Evolutionary conservation across 1,284 basidiomycete genomes (phyloP), one percentile per base, ranked within the genome.

Genomic region (Ceratobasidium sp.): DNA sequence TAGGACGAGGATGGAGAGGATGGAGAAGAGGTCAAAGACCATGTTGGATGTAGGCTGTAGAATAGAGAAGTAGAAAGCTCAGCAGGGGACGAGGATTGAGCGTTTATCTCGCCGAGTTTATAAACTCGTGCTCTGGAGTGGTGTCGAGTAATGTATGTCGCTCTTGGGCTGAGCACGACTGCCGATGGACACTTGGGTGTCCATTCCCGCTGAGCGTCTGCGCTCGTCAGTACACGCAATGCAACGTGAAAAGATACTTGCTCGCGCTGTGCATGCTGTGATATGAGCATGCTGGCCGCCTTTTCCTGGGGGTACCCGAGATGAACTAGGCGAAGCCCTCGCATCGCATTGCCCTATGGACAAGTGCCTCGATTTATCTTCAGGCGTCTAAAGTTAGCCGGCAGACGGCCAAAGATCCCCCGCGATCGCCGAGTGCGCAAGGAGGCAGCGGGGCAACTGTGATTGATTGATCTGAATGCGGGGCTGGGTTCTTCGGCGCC

Each of bases 1-100:
- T 39, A 64, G 13, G n/a, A 46, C 64, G 11, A 41, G 0, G 34
- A 37, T 14, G 29, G 64, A 66, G 27, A 66, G 1, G 24, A 66
- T 11, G 6, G 34, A 54, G 27, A 24, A n/a, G 29, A 54, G 11
- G 27, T 34, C 54, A 29, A 66, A 54, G 22, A 66, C n/a, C 64
- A 66, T 66, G 14, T 5, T 66, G 48, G 22, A 9, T 31, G 22
- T 37, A n/a, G 22, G n/a, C 8, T 51, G 48, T 5, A 22, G 11
- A 22, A 51, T 9, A 51, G 48, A 7, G 48, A 51, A 24, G 48
- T 7, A 51, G 22, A 11, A 51, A 51, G 7, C 48, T 7, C 5
- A 51, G 41, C 16, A 19, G 41, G 22, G 48, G 48, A 48, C 22
- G 48, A 51, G 22, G 48, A 51, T 9, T 24, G 48, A 4, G 6